Evolutionary conservation across 2,329 filamentous ascomycete species (phyloP).

Genomic region (Paraphoma chrysanthemicola): DNA sequence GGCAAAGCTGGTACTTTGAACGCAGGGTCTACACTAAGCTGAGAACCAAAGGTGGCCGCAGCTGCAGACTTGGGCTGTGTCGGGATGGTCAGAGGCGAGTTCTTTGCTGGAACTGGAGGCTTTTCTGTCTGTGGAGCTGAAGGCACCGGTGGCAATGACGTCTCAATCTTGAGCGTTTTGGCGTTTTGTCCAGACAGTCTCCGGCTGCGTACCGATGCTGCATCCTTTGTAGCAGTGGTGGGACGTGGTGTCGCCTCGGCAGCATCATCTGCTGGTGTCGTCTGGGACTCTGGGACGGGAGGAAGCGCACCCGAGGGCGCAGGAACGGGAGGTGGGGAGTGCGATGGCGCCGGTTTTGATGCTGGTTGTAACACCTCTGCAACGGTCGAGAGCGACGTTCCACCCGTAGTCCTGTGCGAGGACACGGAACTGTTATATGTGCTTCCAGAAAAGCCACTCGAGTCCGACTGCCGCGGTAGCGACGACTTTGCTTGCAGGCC

Average conservation of each 20-base stretch:
- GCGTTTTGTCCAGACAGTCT: constrained; percentile 80
- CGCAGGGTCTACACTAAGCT: constrained; percentile 33
- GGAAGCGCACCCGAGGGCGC: constrained; percentile 40
- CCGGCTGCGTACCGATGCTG: constrained; percentile 70
- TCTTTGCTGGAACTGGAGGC: constrained; percentile 39
- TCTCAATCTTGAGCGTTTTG: constrained; percentile 91
- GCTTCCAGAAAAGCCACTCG: constrained; percentile 76
- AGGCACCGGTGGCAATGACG: constrained; percentile 53
- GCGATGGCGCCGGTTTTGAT: constrained; percentile 39
- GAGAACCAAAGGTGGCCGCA: constrained; percentile 35
- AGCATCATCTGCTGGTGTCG: constrained; percentile 27
- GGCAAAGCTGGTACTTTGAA: constrained; percentile 44
- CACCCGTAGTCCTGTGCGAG: constrained; percentile 73
- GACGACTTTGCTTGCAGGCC: constrained; percentile 71
- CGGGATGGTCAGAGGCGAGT: constrained; percentile 39
- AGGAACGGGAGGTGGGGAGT: constrained; percentile 38
- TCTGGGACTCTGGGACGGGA: constrained; percentile 39
- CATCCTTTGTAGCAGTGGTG: constrained; percentile 31
- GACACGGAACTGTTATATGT: constrained; percentile 83
- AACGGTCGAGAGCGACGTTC: constrained; percentile 74
- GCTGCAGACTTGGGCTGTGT: constrained; percentile 46
- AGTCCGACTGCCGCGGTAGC: constrained; percentile 79
- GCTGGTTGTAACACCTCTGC: constrained; percentile 64
- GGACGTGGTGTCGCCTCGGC: constrained; percentile 39
- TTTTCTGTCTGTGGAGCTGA: constrained; percentile 45